Base-by-base conservation (phyloP, 2,329 filamentous ascomycete genomes). In the Colletotrichum tamarilloi region DNA sequence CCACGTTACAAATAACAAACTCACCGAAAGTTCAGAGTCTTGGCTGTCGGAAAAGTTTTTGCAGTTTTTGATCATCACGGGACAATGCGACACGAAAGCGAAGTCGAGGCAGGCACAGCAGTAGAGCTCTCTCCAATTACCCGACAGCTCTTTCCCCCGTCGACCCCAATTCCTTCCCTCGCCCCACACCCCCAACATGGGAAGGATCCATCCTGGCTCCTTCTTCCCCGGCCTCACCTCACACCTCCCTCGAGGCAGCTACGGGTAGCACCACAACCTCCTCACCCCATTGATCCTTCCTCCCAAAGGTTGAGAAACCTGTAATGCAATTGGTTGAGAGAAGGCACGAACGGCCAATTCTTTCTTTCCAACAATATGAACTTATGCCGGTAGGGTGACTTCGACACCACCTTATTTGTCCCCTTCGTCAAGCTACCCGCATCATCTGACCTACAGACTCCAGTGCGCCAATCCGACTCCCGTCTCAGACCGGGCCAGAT, bases 381-480 rank as follows among this genome's bases (percentile, higher is more conserved):
- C 42, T 8, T 49, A 11, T 22, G 26, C 38, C 14, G 16, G 60
- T 46, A 19, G 24, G 38, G 38, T 52, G 53, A 55, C 24, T 11
- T 56, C 24, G 32, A 56, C 49, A 35, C 32, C 56, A 8, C 35
- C 32, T 38, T 30, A 55, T 67, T 70, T 32, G 62, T 53, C 24
- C 12, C 12, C 55, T 12, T 26, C 22, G n/a, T 24, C 46, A 60
- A 71, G 68, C 68, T 63, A 71, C 56, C 46, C 46, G 62, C 68
- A 46, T 71, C 68, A 67, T 71, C 68, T 71, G 19, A 62, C 62
- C 35, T 57, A 35, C 32, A 35, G 8, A 35, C 32, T 35, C 14
- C 7, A 26, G 52, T 16, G n/a, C 38, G 24, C 30, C 22, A 59
- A 26, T 62, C 16, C 22, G 14, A 26, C 8, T 38, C 19, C 38